Evolutionary conservation across 2,329 filamentous ascomycete species (phyloP).

Genomic region (Ophiocordyceps camponoti-floridani): DNA sequence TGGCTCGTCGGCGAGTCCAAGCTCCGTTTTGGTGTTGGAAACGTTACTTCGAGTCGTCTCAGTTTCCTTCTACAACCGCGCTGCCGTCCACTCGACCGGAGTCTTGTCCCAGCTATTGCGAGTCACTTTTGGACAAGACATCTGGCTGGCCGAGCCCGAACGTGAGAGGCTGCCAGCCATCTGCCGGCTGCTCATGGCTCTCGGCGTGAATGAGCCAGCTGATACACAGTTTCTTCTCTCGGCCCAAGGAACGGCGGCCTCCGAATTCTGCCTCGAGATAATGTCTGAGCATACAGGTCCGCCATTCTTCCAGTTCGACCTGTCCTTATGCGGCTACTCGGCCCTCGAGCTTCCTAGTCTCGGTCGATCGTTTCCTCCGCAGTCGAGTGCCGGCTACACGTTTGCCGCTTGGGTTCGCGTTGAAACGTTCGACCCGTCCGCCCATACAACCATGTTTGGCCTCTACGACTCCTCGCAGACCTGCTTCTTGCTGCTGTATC

Average conservation of each 20-base stretch:
- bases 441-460: conserved; percentile 90
- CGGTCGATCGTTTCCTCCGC: conserved; percentile 69
- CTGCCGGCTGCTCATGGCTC: conserved; percentile 49
- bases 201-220: conserved; percentile 64
- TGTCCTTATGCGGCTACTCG: conserved; percentile 72
- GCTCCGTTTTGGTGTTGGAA: conserved; percentile 47
- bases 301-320: conserved; percentile 82
- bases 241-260: conserved; percentile 29
- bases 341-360: conserved; percentile 83
- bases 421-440: conserved; percentile 65
- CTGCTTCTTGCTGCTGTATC: conserved; percentile 83
- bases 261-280: conserved; percentile 56
- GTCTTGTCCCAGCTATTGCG: conserved; percentile 49
- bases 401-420: conserved; percentile 79
- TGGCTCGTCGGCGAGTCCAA: conserved; percentile 25
- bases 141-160: conserved; percentile 34
- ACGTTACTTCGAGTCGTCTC: conserved; percentile 39
- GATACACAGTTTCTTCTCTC: conserved; percentile 62
- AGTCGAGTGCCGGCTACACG: conserved; percentile 67
- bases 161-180: conserved; percentile 43
- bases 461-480: conserved; percentile 83
- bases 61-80: conserved; percentile 50
- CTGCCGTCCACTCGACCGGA: conserved; percentile 53
- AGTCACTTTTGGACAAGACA: conserved; percentile 34
- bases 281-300: conserved; percentile 60